Base-by-base conservation (phyloP, 1,284 basidiomycete species). In the Irpex rosettiformis region DNA sequence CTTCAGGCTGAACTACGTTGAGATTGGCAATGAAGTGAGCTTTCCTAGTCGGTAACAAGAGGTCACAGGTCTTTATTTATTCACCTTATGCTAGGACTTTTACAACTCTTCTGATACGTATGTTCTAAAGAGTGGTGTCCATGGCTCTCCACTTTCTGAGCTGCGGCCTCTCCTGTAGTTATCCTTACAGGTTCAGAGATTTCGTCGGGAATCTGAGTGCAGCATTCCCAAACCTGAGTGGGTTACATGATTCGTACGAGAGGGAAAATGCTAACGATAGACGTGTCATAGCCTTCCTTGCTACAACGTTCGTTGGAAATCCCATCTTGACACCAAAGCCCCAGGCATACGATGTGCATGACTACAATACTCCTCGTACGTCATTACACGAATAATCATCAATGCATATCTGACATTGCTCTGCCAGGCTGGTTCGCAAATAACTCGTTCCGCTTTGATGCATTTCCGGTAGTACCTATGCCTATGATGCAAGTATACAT, bases 291-390 rank as follows among this genome's bases (percentile, higher is more conserved):
- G 86, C 74, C 21, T 86, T 87, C 71, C 82, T 88, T 54, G 85
- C 86, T 0, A 88, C 86, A 0, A 74, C 79, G 0, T 61, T 73
- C 57, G 72, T 78, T 0, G 76, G 73, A 64, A 67, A 76, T 61
- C 84, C 83, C 3, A 66, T 77, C 6, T 73, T 88, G 43, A 72
- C 76, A 2, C 84, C 84, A 1, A 77, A 73, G 25, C 85, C 86
- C 1, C 73, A 73, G 40, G 73, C 81, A 54, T 89, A 84, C 59
- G 86, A 89, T 64, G 74, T 84, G 6, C 87, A 89, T 60, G 77
- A 86, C 43, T 90, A 89, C 64, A 77, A 85, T 61, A 86, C 81
- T 0, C 84, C 86, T 8, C 77, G 84, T 84, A 62, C 61, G 76
- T 66, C 43, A 25, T 3, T 4, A 29, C 29, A n/a, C 56, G 10